A percentile compares a stretch with the other conserved stretches of the same genome.
phyloP scores from a whole-genome alignment of 2,329 filamentous ascomycete species.

The Elsinoe necatrix region DNA sequence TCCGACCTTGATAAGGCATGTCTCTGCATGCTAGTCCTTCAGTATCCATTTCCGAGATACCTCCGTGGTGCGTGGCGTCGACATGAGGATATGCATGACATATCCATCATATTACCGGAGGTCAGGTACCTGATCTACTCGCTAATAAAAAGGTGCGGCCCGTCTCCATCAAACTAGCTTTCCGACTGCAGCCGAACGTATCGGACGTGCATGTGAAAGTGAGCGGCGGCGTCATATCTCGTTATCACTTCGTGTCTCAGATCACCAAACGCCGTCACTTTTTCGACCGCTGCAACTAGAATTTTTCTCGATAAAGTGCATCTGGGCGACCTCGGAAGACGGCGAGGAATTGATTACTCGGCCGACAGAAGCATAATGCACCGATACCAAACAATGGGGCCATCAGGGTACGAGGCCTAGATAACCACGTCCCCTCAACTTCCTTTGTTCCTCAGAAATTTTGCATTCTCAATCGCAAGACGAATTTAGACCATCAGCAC shows the following conservation, averaged over 20 bases:
- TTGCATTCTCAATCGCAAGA: neutral
- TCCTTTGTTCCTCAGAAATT: neutral
- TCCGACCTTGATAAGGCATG: too few relatives aligned
- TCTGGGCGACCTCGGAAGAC: neutral
- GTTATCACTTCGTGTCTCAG: constrained; percentile 7
- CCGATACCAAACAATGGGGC: neutral
- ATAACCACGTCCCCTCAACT: neutral
- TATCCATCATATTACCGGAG: neutral
- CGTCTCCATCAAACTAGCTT: neutral
- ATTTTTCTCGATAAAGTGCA: neutral
- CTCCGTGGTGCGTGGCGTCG: too few relatives aligned
- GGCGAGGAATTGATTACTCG: too few relatives aligned
- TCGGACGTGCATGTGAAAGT: neutral
- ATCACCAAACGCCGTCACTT: neutral
- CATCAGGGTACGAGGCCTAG: constrained; percentile 2
- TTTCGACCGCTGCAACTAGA: neutral
- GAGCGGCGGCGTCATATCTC: neutral
- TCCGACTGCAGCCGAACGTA: neutral
- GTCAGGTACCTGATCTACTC: neutral
- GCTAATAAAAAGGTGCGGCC: neutral
- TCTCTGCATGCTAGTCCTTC: too few relatives aligned
- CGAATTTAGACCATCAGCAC: neutral
- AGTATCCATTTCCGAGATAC: too few relatives aligned
- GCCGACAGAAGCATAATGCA: neutral
- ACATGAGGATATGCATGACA: neutral